phyloP scores from a whole-genome alignment of 2,329 filamentous ascomycete genomes.

The Aspergillus transmontanensis region DNA sequence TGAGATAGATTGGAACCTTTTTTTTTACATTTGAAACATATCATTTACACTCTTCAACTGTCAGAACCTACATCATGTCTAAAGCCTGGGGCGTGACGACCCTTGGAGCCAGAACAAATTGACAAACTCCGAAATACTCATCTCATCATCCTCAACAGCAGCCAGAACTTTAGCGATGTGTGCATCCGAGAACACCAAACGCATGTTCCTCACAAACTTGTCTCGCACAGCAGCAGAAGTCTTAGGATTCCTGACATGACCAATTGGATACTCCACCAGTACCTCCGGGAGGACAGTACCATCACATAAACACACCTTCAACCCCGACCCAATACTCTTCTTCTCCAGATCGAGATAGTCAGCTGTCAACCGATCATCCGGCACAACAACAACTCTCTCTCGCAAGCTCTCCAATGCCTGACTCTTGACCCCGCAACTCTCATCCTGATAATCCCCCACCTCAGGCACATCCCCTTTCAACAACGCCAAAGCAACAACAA shows the following conservation, averaged over 20 bases:
- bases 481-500: conserved; percentile 34
- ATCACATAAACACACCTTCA: conserved; percentile 30
- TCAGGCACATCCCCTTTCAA: conserved; percentile 32
- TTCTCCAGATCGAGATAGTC: conserved; percentile 34
- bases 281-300: conserved; percentile 30
- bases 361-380: conserved; percentile 31
- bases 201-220: conserved; percentile 24
- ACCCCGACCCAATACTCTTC: conserved; percentile 28
- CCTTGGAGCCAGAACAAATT: conserved; percentile 19
- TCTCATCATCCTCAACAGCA: conserved; percentile 14
- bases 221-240: conserved; percentile 14
- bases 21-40: background rate
- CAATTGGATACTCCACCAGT: conserved; percentile 41
- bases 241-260: conserved; percentile 13
- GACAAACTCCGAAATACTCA: conserved; percentile 19
- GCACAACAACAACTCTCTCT: conserved; percentile 26
- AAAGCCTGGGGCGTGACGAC: conserved; percentile 11
- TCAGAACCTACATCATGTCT: background rate
- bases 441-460: conserved; percentile 31
- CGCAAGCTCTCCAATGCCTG: conserved; percentile 26
- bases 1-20: background rate
- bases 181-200: conserved; percentile 18
- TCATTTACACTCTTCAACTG: background rate
- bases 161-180: conserved; percentile 17
- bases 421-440: conserved; percentile 26